Evolutionary conservation across 2,329 filamentous ascomycete species (phyloP).

Genomic region (Dothistroma septosporum): DNA sequence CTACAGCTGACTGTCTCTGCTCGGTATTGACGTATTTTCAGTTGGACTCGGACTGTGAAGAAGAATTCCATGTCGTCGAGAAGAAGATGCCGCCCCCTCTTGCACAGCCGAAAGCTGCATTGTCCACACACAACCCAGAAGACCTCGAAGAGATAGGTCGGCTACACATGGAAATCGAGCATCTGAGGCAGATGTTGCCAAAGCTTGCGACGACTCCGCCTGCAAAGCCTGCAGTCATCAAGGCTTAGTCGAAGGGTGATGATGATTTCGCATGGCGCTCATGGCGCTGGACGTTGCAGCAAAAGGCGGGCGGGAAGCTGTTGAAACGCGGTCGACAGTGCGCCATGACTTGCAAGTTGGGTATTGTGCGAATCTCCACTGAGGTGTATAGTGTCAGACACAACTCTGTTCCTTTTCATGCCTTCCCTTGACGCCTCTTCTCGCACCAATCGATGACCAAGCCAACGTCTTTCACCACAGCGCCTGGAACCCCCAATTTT

Average conservation of each 20-base stretch:
- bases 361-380: too few species aligned
- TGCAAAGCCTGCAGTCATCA: background rate
- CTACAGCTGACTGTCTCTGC: background rate
- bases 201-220: background rate
- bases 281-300: background rate
- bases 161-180: constrained; percentile 1
- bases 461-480: constrained; percentile 67
- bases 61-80: background rate
- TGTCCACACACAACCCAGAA: constrained; percentile 4
- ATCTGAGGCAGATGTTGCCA: background rate
- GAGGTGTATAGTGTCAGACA: background rate
- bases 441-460: constrained; percentile 60
- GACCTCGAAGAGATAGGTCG: constrained; percentile 1
- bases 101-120: background rate
- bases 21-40: background rate
- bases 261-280: background rate
- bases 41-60: constrained; percentile 5
- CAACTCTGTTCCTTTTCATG: background rate
- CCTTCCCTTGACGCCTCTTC: constrained; percentile 25
- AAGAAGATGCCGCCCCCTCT: background rate
- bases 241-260: background rate
- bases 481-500: constrained; percentile 57
- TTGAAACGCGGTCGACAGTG: background rate
- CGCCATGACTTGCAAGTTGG: background rate
- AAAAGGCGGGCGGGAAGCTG: background rate